Evolutionary conservation across 2,329 filamentous ascomycete genomes (phyloP), one percentile per base, ranked within the genome.

Genomic region (Juglanconis juglandina): DNA sequence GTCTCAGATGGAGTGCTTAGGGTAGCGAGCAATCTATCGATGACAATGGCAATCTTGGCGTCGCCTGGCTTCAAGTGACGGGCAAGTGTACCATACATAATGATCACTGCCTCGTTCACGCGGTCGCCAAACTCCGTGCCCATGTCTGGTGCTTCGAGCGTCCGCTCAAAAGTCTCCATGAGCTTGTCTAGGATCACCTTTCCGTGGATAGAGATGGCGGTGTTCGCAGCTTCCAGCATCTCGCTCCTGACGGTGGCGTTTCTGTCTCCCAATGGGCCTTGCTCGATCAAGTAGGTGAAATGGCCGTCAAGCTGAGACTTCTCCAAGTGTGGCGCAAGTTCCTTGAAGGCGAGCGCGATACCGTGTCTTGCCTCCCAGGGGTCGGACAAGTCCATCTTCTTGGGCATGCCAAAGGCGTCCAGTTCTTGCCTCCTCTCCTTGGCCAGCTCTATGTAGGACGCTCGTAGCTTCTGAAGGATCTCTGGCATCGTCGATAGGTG

Each of bases 81-180:
- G 48, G 93, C 95, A 42, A 99, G 79, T 55, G 96, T 94, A 71
- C 95, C 95, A 68, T 99, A 99, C 72, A 99, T 89, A 68, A 99
- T 95, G 67, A 99, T 93, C 56, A 99, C 93, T 17, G 96, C 95
- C 76, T 99, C 95, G 67, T 97, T 97, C 64, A 98, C 90, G 62
- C 92, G 86, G 73, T 99, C 96, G 17, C 91, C 88, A 57, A 88
- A 86, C 66, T 93, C 87, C 0, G 88, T 92, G 60, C 87, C 89
- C 71, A 89, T 91, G 72, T 95, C 91, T 3, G 92, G 90, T 3
- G 87, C 87, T 70, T 94, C 92, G n/a, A 99, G 80, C 0, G 91
- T 92, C 32, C 82, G 83, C 73, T 99, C 95, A 69, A 98, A 96
- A 13, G 94, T 87, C 68, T 89, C 86, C 93, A 99, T 99, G 58